Evolutionary conservation across 73 alveolate species (phyloP).

Genomic region (Paramecium sexaurelia): DNA sequence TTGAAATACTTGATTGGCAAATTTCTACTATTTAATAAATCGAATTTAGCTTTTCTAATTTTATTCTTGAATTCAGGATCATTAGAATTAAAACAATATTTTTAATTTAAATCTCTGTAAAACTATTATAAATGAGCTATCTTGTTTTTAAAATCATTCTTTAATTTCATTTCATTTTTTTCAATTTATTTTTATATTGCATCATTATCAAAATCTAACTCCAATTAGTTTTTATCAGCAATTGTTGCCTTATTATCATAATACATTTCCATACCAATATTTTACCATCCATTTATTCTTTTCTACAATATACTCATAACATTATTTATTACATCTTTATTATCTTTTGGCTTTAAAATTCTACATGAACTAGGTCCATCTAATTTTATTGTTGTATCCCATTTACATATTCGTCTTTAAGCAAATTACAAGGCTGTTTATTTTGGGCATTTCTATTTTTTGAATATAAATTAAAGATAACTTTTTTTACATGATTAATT

Average conservation of each 20-base stretch:
- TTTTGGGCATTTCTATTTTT: neutral
- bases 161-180: conserved; percentile 28
- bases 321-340: neutral
- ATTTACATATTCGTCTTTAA: conserved; percentile 1
- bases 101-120: neutral
- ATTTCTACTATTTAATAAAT: neutral
- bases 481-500: conserved; percentile 9
- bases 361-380: conserved; percentile 48
- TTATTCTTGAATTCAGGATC: conserved; percentile 27
- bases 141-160: conserved; percentile 45
- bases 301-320: neutral
- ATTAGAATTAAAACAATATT: neutral
- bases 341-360: conserved; percentile 3
- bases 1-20: neutral
- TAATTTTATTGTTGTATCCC: conserved; percentile 9
- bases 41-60: neutral
- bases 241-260: conserved; percentile 1
- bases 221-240: conserved; percentile 34
- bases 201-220: conserved; percentile 37
- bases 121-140: neutral
- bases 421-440: conserved; percentile 33
- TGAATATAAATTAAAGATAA: too few species aligned
- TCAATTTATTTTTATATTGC: conserved; percentile 11
- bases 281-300: conserved; percentile 46
- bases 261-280: conserved; percentile 31